phyloP scores from a whole-genome alignment of 2,329 filamentous ascomycete genomes.

The Amauroascus niger region DNA sequence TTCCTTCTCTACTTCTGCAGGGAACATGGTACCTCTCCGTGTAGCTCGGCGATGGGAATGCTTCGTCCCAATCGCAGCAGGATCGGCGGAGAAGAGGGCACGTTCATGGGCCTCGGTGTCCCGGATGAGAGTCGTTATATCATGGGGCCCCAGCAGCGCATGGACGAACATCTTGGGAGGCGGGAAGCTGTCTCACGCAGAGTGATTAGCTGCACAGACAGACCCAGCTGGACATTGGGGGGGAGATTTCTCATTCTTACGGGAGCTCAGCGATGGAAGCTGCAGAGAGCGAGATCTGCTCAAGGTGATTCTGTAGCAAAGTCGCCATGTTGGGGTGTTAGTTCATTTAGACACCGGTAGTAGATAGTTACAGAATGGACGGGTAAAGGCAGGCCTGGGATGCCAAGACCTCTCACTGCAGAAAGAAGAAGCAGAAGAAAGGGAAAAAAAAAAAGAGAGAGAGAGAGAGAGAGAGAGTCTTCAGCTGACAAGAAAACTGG shows the following conservation, averaged over 20 bases:
- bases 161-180: conserved; percentile 93
- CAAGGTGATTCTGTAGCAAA: conserved; percentile 59
- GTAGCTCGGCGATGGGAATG: conserved; percentile 38
- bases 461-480: background rate
- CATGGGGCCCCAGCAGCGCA: conserved; percentile 73
- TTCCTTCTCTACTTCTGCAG: conserved; percentile 29
- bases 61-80: conserved; percentile 42
- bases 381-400: background rate
- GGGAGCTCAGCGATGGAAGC: conserved; percentile 65
- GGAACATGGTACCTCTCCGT: conserved; percentile 44
- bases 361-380: no score
- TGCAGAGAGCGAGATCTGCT: conserved; percentile 68
- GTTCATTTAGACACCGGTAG: background rate
- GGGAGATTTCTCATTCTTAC: conserved; percentile 42
- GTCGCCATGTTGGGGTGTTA: conserved; percentile 48
- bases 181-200: conserved; percentile 55
- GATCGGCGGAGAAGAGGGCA: conserved; percentile 84
- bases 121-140: conserved; percentile 88
- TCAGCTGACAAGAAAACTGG: no score
- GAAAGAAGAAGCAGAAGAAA: background rate
- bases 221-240: background rate
- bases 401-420: background rate
- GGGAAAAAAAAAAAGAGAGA: background rate
- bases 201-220: background rate
- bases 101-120: conserved; percentile 93